Conservation (phyloP, 1,284 basidiomycete genomes). For the Cutaneotrichosporon mucoides region DNA sequence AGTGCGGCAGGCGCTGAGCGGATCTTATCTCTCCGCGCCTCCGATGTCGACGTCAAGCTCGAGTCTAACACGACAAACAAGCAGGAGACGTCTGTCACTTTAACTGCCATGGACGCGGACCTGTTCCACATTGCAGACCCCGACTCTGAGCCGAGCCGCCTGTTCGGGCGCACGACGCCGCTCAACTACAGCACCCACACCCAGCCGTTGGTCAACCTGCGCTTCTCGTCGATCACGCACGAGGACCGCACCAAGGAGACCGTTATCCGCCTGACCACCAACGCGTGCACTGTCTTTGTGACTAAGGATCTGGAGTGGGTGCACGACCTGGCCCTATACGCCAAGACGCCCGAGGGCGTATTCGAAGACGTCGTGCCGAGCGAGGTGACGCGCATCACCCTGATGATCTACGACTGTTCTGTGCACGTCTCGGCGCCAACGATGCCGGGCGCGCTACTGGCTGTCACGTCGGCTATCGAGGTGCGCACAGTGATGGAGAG, state of each 20-base stretch:
- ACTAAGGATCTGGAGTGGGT: conserved; percentile 64
- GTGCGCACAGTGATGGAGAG: conserved; percentile 69
- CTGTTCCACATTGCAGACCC: conserved; percentile 41
- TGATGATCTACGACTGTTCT: conserved; percentile 68
- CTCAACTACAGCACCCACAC: conserved; percentile 31
- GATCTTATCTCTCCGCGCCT: conserved; percentile 50
- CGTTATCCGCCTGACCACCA: conserved; percentile 61
- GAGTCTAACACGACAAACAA: conserved; percentile 56
- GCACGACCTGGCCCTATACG: conserved; percentile 62
- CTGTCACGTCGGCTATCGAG: conserved; percentile 63
- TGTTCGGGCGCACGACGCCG: conserved; percentile 35
- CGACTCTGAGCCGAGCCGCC: conserved; percentile 10
- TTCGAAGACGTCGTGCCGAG: conserved; percentile 92
- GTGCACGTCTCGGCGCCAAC: conserved; percentile 60
- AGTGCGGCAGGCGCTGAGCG: conserved; percentile 16
- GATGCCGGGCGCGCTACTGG: conserved; percentile 61
- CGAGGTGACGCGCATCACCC: conserved; percentile 69
- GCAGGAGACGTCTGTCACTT: conserved; percentile 66
- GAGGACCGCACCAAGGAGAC: conserved; percentile 74
- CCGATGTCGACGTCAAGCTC: conserved; percentile 62
- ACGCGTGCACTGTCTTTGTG: conserved; percentile 63
- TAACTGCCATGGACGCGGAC: conserved; percentile 61
- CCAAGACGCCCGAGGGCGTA: conserved; percentile 83
- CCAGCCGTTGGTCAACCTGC: conserved; percentile 57
- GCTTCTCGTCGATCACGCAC: conserved; percentile 64